These are phyloP conservation scores for Ogataea populi-albae DNA, from an alignment of 805 yeast genomes.

Conservation along the genomic window DNA sequence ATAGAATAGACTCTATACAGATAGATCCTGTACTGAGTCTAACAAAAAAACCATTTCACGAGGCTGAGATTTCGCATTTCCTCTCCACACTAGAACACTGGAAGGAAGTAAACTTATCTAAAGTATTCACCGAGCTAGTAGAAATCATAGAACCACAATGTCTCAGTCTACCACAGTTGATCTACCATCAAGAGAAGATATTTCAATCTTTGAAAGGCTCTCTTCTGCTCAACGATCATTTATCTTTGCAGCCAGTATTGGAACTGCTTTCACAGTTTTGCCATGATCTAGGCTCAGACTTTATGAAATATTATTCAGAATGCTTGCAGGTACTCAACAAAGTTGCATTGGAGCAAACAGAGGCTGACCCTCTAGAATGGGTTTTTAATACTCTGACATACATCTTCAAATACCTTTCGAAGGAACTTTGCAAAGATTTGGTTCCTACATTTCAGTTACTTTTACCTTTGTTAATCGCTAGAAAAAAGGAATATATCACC, in stretches of 20 bases:
- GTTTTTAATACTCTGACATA: conserved; percentile 82
- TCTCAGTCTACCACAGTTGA: conserved; percentile 75
- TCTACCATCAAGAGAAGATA: conserved; percentile 66
- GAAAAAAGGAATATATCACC: conserved; percentile 59
- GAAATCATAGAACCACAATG: conserved; percentile 51
- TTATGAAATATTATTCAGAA: conserved; percentile 58
- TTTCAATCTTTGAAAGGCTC: conserved; percentile 39
- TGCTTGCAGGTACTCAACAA: conserved; percentile 51
- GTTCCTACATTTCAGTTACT: conserved; percentile 65
- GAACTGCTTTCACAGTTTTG: conserved; percentile 83
- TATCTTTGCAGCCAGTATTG: conserved; percentile 75
- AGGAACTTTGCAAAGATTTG: conserved; percentile 58
- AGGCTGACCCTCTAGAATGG: conserved; percentile 72
- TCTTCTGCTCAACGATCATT: conserved; percentile 56
- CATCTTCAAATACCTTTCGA: conserved; percentile 81
- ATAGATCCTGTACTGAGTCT: conserved; percentile 66
- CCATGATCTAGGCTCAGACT: conserved; percentile 91
- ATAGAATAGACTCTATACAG: conserved; percentile 76
- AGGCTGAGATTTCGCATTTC: conserved; percentile 75
- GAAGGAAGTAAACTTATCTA: conserved; percentile 81
- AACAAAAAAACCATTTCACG: conserved; percentile 59
- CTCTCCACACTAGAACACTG: conserved; percentile 78
- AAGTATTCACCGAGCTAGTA: conserved; percentile 61
- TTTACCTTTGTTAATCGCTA: conserved; percentile 59
- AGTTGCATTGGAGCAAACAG: conserved; percentile 46